phyloP scores from a whole-genome alignment of 768 basidiomycete genomes.

The Lyophyllum decastes region DNA sequence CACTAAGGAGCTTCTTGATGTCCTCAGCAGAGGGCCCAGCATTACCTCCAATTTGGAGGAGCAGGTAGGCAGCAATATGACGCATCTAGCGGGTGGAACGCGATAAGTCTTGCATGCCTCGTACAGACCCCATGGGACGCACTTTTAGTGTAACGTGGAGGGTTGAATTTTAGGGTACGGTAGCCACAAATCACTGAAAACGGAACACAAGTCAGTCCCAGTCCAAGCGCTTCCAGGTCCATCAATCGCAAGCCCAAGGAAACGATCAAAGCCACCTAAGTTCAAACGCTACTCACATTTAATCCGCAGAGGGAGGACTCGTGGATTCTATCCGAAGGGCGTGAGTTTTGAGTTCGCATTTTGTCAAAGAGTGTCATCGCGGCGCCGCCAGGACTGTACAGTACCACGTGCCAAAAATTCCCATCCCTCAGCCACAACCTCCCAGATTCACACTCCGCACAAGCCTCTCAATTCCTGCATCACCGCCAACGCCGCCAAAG shows the following conservation, averaged over 20 bases:
- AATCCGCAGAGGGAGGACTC: constrained; percentile 92
- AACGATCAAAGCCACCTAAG: background rate
- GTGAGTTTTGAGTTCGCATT: constrained; percentile 29
- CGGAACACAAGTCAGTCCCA: constrained; percentile 8
- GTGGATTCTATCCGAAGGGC: constrained; percentile 82
- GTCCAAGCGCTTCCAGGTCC: background rate
- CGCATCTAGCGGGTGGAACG: constrained; percentile 61
- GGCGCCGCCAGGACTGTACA: constrained; percentile 53
- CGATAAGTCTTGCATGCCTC: background rate
- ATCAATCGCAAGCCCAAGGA: background rate
- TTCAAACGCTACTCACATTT: constrained; percentile 57
- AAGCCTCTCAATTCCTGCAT: constrained; percentile 16
- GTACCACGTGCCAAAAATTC: constrained; percentile 47
- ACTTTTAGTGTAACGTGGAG: constrained; percentile 44
- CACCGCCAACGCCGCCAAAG: constrained; percentile 44
- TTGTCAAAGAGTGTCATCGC: constrained; percentile 21
- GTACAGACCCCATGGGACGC: constrained; percentile 10
- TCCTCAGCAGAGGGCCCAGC: constrained; percentile 82
- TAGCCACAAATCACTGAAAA: constrained; percentile 89
- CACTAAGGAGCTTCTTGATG: constrained; percentile 81
- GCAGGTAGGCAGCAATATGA: constrained; percentile 94
- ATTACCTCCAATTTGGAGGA: constrained; percentile 95
- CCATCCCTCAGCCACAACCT: constrained; percentile 42
- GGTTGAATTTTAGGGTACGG: constrained; percentile 45
- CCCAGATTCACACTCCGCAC: constrained; percentile 31